Evolutionary conservation across 108 stramenopile species (phyloP), one percentile per base, ranked within the genome.

Genomic region (Cyclostephanos invisitatus): DNA sequence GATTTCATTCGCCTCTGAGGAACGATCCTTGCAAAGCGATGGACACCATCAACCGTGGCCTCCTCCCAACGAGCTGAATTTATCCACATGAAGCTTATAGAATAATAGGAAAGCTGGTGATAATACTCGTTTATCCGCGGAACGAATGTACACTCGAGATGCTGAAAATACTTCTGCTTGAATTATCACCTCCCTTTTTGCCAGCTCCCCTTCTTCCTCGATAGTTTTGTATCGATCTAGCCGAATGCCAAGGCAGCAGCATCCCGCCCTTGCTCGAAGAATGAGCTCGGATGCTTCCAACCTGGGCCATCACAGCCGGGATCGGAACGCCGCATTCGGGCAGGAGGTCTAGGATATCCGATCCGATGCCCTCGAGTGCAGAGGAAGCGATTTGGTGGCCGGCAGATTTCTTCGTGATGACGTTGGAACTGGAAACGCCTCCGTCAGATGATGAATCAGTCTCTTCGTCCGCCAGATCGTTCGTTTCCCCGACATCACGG

Each of bases 271-370:
- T 70, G 10, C 67, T 54, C 15, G 68, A 58, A 29, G 38, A 49
- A 15, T 50, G 44, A 14, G 44, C 44, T 46, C 44, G 44, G 44
- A 46, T 67, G 18, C 24, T 40, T 14, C 69, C 70, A 18, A 70
- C 70, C 57, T 66, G 62, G 35, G 77, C 68, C 64, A 78, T 70
- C 12, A 78, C 70, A 42, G 58, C 67, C 9, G 77, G 71, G 37
- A 78, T 70, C 11, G 76, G 69, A 9, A 77, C 69, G 46, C 77
- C 77, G 29, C 77, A 78, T 62, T 78, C 77, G 24, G 70, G 77
- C 35, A 72, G 44, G 57, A 78, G 57, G 8, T 48, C 36, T 36
- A 78, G 28, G 24, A 78, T 51, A 44, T 78, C 77, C 9, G 70
- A 44, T 25, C 58, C 70, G 5, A 66, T 51, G 18, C 38, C 54